Conservation (phyloP, 257 asterid genomes). For the Nicotiana obtusifolia region DNA sequence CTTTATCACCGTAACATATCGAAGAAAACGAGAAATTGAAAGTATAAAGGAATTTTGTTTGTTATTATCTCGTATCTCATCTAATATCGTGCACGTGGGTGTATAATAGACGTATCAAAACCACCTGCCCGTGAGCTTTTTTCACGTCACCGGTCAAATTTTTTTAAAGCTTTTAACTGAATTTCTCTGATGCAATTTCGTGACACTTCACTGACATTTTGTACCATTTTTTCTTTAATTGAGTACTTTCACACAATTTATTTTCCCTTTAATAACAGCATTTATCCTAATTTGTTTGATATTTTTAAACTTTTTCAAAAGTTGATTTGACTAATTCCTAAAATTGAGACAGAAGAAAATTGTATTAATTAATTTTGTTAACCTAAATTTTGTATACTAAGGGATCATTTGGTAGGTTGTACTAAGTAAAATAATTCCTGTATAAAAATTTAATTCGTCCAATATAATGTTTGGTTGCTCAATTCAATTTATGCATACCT, state of each 20-base stretch:
- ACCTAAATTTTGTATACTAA: too few relatives aligned
- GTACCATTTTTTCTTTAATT: not conserved
- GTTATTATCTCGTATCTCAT: not conserved
- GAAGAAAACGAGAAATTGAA: not conserved
- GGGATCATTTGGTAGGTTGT: too few relatives aligned
- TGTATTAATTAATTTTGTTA: not conserved
- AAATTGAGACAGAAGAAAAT: not conserved
- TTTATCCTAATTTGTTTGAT: not conserved
- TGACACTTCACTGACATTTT: slow-evolving; percentile 1
- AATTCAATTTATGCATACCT: too few relatives aligned
- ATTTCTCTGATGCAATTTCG: not conserved
- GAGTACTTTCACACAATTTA: not conserved
- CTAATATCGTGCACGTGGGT: not conserved
- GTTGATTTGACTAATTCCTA: not conserved
- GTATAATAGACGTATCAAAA: too few relatives aligned
- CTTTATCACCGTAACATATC: not conserved
- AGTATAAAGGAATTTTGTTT: not conserved
- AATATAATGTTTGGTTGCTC: too few relatives aligned
- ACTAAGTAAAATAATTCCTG: too few relatives aligned
- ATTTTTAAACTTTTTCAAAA: not conserved
- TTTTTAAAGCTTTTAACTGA: not conserved
- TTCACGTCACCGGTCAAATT: not conserved
- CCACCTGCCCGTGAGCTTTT: not conserved
- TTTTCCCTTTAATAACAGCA: not conserved
- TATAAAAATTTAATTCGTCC: too few relatives aligned